These are phyloP conservation scores for Tillandsia leiboldiana DNA, from an alignment of 176 grass and related monocot species.

Conservation along the genomic window DNA sequence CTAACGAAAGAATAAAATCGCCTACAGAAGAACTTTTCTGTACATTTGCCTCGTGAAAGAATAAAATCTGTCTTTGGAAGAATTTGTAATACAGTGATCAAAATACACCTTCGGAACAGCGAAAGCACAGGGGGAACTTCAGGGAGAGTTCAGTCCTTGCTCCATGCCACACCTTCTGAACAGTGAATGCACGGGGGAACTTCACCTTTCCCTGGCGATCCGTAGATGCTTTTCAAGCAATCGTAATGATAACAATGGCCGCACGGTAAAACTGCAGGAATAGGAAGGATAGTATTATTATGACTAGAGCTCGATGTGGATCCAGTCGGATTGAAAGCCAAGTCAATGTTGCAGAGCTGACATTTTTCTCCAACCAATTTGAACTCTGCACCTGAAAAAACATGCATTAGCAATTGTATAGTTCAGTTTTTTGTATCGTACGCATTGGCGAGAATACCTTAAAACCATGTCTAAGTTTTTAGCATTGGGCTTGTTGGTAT, in stretches of 20 bases:
- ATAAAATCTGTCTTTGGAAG: no score
- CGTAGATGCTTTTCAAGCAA: background rate
- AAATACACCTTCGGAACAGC: background rate
- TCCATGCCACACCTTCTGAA: background rate
- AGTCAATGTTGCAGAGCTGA: background rate
- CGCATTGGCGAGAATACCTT: no score
- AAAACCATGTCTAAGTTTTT: no score
- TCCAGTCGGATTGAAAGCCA: background rate
- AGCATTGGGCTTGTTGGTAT: no score
- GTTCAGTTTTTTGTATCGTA: no score
- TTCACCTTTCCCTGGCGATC: background rate
- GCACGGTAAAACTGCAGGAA: background rate
- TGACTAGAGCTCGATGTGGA: background rate
- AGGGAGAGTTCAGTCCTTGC: background rate
- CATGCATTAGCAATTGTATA: no score
- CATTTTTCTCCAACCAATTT: background rate
- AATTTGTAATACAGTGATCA: no score
- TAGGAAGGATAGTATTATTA: background rate
- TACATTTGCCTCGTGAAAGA: no score
- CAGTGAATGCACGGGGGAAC: background rate
- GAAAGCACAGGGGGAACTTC: background rate
- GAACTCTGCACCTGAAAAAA: background rate
- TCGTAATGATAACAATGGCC: slow-evolving; percentile 4
- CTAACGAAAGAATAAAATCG: no score
- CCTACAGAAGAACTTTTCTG: no score